Conservation (phyloP, 345 rosid genomes). For the Citrus sp. region DNA sequence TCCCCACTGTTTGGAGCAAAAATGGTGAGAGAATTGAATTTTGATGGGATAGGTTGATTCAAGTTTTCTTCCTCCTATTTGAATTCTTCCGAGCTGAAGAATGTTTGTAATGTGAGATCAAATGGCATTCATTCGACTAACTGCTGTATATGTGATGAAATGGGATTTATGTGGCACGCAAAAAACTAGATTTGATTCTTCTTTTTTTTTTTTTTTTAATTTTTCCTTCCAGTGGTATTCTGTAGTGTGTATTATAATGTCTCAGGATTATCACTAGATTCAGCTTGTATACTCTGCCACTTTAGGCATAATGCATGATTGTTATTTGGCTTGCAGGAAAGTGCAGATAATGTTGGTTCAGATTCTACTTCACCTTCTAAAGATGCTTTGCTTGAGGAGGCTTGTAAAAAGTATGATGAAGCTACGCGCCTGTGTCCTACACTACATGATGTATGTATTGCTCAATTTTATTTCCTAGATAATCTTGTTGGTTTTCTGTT, state of each 20-base stretch:
- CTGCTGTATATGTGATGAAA: background rate
- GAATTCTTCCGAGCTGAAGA: background rate
- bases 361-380: conserved; percentile 94
- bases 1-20: no score
- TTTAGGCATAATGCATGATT: conserved; percentile 7
- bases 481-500: conserved; percentile 10
- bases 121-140: background rate
- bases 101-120: background rate
- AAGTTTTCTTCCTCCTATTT: background rate
- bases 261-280: background rate
- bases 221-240: background rate
- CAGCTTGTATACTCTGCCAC: background rate
- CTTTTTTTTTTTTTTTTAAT: background rate
- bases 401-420: conserved; percentile 94
- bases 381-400: conserved; percentile 95
- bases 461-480: background rate
- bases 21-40: background rate
- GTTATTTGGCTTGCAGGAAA: conserved; percentile 62
- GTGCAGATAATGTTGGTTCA: conserved; percentile 87
- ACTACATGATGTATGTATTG: conserved; percentile 81
- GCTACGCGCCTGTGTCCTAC: conserved; percentile 90
- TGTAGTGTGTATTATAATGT: background rate
- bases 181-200: background rate
- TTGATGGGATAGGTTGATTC: background rate
- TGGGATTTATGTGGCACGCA: background rate